A percentile compares a stretch with the other conserved stretches of the same genome.
phyloP scores from a whole-genome alignment of 2,329 filamentous ascomycete species.

The Talaromyces albobiverticillius region DNA sequence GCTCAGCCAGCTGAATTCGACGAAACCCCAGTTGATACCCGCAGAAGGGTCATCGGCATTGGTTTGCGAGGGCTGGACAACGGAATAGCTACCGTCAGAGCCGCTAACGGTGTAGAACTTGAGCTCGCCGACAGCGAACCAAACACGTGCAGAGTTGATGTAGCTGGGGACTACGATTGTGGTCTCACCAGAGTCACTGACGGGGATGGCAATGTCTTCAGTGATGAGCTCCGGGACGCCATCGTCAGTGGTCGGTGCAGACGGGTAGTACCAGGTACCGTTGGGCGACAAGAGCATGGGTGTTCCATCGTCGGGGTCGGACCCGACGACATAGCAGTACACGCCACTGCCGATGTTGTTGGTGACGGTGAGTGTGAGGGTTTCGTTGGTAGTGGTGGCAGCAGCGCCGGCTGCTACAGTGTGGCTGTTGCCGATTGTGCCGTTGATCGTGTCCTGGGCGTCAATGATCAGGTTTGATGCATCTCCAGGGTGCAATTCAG shows the following conservation, averaged over 20 bases:
- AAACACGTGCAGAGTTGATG: conserved; percentile 44
- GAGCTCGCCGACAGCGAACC: conserved; percentile 45
- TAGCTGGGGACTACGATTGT: conserved; percentile 43
- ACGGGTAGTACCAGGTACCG: conserved; percentile 45
- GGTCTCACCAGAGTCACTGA: conserved; percentile 38
- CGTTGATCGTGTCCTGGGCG: conserved; percentile 9
- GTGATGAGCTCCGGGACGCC: conserved; percentile 35
- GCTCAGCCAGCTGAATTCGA: conserved; percentile 48
- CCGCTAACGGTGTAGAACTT: conserved; percentile 42
- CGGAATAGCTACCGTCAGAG: conserved; percentile 24
- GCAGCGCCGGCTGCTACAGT: not conserved
- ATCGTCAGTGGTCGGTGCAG: conserved; percentile 29
- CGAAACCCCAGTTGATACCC: conserved; percentile 49
- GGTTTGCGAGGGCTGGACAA: conserved; percentile 51
- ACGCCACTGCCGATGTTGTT: conserved; percentile 41
- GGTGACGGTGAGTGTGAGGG: conserved; percentile 28
- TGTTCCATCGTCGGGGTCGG: conserved; percentile 38
- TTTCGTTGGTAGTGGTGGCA: not conserved
- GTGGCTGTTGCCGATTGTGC: not conserved
- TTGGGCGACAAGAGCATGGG: conserved; percentile 43
- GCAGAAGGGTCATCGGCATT: conserved; percentile 46
- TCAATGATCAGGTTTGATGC: conserved; percentile 7
- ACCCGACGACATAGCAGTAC: conserved; percentile 43
- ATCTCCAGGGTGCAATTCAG: conserved; percentile 11
- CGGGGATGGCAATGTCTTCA: conserved; percentile 42